Conservation (phyloP, 768 basidiomycete genomes). For the Pulveroboletus frians region DNA sequence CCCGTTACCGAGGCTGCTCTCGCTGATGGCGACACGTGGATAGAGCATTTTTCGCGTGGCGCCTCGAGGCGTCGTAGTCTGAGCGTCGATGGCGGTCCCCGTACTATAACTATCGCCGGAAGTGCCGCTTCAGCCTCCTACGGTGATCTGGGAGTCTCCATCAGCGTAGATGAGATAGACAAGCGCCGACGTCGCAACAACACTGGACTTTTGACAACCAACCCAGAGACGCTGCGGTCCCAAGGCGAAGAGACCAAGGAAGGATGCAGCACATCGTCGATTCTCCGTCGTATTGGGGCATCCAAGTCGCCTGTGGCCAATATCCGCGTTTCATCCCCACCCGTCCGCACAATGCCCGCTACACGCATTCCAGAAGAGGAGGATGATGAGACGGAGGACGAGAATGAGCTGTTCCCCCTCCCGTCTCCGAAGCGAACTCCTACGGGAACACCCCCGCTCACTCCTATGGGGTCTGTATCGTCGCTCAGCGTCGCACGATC, state of each 20-base stretch:
- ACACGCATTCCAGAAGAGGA: slow-evolving; percentile 32
- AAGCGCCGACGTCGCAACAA: slow-evolving; percentile 49
- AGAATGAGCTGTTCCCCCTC: slow-evolving; percentile 52
- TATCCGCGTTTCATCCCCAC: slow-evolving; percentile 7
- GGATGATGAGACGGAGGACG: slow-evolving; percentile 41
- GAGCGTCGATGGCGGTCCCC: slow-evolving; percentile 34
- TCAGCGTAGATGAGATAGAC: slow-evolving; percentile 64
- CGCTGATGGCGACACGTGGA: slow-evolving; percentile 52
- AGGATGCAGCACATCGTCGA: background rate
- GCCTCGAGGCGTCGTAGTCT: slow-evolving; percentile 54
- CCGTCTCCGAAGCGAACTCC: slow-evolving; percentile 57
- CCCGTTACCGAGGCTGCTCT: slow-evolving; percentile 52
- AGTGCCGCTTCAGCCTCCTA: slow-evolving; percentile 28
- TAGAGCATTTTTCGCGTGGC: slow-evolving; percentile 57
- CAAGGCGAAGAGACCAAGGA: background rate
- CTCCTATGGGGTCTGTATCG: slow-evolving; percentile 28
- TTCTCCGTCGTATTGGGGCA: background rate
- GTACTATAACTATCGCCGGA: slow-evolving; percentile 26
- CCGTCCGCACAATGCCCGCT: slow-evolving; percentile 6
- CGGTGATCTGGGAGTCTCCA: slow-evolving; percentile 27
- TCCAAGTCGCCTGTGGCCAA: background rate
- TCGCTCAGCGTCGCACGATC: slow-evolving; percentile 14
- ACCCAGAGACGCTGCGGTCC: background rate
- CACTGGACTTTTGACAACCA: background rate
- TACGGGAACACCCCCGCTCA: slow-evolving; percentile 35